Evolutionary conservation across 2,329 filamentous ascomycete genomes (phyloP), one percentile per base, ranked within the genome.

Genomic region (Alternaria rosae): DNA sequence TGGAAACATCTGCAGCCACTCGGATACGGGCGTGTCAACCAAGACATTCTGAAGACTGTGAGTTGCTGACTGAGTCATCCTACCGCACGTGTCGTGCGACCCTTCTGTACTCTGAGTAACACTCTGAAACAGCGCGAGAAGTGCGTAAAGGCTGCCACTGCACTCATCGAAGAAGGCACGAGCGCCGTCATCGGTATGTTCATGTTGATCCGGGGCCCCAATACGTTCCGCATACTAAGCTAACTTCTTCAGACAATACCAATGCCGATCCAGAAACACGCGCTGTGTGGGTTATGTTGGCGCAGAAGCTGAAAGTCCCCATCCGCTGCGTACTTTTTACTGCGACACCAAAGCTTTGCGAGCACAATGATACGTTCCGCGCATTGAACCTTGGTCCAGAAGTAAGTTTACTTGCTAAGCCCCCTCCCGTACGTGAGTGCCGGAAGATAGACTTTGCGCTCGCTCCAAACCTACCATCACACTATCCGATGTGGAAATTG

Each of bases 271-370:
- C 84, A 11, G 90, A 92, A 54, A 92, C 90, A 23, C 87, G 95
- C 67, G 85, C 86, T n/a, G 82, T 91, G 62, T 98, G 94, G 94
- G 80, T 92, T 30, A 82, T 87, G 25, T 80, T 98, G 28, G 93
- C 93, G 17, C 86, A 85, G 66, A 90, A 90, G 71, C 82, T 88
- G 72, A 83, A 87, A 5, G 84, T 96, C 3, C 90, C 92, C 3
- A 91, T 97, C 70, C 91, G 94, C 48, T 97, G 94, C 74, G 84
- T 98, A 10, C 91, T 91, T 79, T 95, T 99, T 82, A 91, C 89
- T 54, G 91, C 93, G 12, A 84, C 89, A 1, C 79, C 88, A 25
- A 85, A 86, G 44, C 77, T 97, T 9, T 88, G 87, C 78, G 89
- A 93, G 76, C 95, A 99, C 81, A 99, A 99, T 75, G 92, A 97